Evolutionary conservation across 805 yeast genomes (phyloP).

Genomic region (Candida stauntonica): DNA sequence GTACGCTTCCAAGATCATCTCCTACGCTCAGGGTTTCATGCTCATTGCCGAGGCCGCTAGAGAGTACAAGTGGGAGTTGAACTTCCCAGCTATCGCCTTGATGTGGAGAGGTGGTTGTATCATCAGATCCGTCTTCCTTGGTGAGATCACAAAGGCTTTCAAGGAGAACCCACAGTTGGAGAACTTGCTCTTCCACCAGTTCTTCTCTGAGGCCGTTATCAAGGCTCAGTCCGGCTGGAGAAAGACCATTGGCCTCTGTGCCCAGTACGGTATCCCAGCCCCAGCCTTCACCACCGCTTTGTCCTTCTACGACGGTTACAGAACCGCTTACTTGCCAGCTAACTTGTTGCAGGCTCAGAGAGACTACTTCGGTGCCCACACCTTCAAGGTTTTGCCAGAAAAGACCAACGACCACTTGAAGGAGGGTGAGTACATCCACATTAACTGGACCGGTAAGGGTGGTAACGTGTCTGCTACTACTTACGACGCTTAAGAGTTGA

Average conservation of each 20-base stretch:
- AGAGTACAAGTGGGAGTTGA: slow-evolving; percentile 94
- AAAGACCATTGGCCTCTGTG: slow-evolving; percentile 72
- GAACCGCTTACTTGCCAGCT: slow-evolving; percentile 94
- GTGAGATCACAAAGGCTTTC: slow-evolving; percentile 95
- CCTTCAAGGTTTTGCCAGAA: slow-evolving; percentile 93
- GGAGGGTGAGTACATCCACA: slow-evolving; percentile 79
- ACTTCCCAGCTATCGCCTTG: slow-evolving; percentile 96
- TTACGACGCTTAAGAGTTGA: slow-evolving; percentile 68
- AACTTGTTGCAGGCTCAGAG: slow-evolving; percentile 99
- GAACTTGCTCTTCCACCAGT: slow-evolving; percentile 92
- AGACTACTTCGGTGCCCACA: slow-evolving; percentile 99
- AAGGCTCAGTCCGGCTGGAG: slow-evolving; percentile 98
- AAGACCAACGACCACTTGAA: slow-evolving; percentile 71
- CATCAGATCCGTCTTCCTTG: slow-evolving; percentile 97
- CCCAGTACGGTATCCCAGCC: slow-evolving; percentile 87
- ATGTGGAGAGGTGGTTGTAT: slow-evolving; percentile 99
- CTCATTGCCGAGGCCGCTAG: slow-evolving; percentile 96
- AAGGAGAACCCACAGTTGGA: slow-evolving; percentile 89
- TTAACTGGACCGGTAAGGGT: slow-evolving; percentile 99
- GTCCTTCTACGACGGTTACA: slow-evolving; percentile 97
- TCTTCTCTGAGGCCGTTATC: slow-evolving; percentile 86
- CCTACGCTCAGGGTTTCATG: slow-evolving; percentile 99
- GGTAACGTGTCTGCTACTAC: slow-evolving; percentile 96
- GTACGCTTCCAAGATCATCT: slow-evolving; percentile 96
- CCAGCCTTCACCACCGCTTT: slow-evolving; percentile 98